These are phyloP conservation scores for Graphilbum fragrans DNA, from an alignment of 2,329 filamentous ascomycete genomes.

Conservation along the genomic window DNA sequence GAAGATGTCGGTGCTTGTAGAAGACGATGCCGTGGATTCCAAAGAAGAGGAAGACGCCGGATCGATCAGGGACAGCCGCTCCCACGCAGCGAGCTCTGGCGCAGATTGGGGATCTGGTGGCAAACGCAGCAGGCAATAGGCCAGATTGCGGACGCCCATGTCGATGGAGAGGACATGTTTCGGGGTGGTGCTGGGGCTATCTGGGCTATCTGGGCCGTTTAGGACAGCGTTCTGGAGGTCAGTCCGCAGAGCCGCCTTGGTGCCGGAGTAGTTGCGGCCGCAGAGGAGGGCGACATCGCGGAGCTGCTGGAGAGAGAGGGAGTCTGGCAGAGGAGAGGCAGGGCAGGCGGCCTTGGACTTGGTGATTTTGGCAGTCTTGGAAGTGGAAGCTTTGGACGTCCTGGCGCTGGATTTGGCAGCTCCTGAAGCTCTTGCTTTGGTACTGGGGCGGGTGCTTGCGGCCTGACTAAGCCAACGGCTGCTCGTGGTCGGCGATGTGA, in stretches of 20 bases:
- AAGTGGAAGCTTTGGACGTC: background rate
- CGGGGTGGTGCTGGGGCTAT: conserved; percentile 6
- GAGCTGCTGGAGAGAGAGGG: conserved; percentile 18
- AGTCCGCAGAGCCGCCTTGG: conserved; percentile 20
- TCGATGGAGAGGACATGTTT: conserved; percentile 64
- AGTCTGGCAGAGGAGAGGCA: background rate
- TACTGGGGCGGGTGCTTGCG: too few species aligned
- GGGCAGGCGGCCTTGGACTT: background rate
- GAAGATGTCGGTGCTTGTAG: conserved; percentile 13
- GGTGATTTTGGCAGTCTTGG: background rate
- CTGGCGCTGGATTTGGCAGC: background rate
- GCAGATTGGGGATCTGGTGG: background rate
- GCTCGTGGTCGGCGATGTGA: too few species aligned
- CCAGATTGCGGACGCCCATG: conserved; percentile 74
- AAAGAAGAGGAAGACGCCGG: background rate
- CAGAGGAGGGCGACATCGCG: conserved; percentile 48
- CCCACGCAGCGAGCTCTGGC: conserved; percentile 14
- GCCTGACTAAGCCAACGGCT: background rate
- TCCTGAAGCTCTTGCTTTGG: background rate
- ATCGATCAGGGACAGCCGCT: conserved; percentile 12
- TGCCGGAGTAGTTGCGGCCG: conserved; percentile 47
- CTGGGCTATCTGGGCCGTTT: conserved; percentile 11
- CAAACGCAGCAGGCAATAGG: conserved; percentile 49
- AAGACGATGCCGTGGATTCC: background rate
- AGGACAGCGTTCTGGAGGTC: conserved; percentile 34